Conservation (phyloP, 2,329 filamentous ascomycete species). For the Aspergillus pseudoterreus region DNA sequence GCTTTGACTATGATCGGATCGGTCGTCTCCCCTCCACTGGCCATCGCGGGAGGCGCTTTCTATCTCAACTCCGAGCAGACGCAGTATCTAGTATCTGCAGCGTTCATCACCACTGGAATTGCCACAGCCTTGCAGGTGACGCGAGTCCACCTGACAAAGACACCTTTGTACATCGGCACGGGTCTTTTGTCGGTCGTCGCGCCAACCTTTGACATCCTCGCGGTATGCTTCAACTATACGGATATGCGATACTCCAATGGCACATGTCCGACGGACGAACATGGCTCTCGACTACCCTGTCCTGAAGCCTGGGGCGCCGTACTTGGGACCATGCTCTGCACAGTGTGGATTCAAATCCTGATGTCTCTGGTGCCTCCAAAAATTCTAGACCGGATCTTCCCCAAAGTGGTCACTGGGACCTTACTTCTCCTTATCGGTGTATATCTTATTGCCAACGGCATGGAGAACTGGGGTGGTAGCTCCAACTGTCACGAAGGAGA, state of each 20-base stretch:
- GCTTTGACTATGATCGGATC: constrained; percentile 72
- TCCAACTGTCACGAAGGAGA: constrained; percentile 48
- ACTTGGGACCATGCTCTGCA: constrained; percentile 64
- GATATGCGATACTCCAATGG: constrained; percentile 74
- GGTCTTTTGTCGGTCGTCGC: constrained; percentile 77
- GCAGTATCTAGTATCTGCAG: constrained; percentile 75
- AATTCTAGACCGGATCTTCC: constrained; percentile 68
- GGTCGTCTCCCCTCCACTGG: constrained; percentile 74
- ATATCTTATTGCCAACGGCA: constrained; percentile 66
- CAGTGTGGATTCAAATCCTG: constrained; percentile 65
- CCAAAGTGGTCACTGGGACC: constrained; percentile 73
- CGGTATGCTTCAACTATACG: constrained; percentile 66
- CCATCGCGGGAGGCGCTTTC: constrained; percentile 60
- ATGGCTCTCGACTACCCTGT: constrained; percentile 67
- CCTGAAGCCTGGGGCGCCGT: constrained; percentile 73
- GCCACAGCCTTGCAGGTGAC: constrained; percentile 75
- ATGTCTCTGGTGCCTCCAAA: constrained; percentile 71
- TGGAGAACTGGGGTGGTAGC: constrained; percentile 70
- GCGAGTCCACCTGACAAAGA: constrained; percentile 67
- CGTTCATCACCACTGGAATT: constrained; percentile 73
- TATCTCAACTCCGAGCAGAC: constrained; percentile 60
- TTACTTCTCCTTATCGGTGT: constrained; percentile 70
- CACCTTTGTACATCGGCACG: constrained; percentile 73
- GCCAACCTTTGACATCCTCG: constrained; percentile 73
- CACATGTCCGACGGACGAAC: constrained; percentile 56